Percentiles rank a stretch among this genome's conserved stretches.
phyloP scores from a whole-genome alignment of 163 green algal genomes.

The Prototheca wickerhamii region DNA sequence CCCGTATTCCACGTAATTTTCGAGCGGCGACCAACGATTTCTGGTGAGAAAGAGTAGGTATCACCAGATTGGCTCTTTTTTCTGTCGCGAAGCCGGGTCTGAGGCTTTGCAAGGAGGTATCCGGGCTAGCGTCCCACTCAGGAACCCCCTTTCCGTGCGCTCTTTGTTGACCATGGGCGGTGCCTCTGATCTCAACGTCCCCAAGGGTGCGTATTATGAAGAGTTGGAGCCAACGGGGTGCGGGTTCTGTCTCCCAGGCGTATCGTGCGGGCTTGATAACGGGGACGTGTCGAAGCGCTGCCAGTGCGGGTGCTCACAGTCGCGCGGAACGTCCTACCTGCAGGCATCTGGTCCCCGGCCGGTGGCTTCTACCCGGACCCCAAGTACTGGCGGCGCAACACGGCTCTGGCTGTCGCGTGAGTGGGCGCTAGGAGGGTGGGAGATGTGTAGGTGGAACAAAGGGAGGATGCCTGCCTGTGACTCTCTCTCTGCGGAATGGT shows the following conservation, averaged over 20 bases:
- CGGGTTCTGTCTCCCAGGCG: no score
- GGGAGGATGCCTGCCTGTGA: neutral
- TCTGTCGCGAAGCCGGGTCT: no score
- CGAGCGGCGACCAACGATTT: no score
- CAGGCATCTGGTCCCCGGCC: slow-evolving; percentile 33
- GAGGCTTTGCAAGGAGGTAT: neutral
- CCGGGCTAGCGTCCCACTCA: neutral
- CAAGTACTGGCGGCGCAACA: slow-evolving; percentile 31
- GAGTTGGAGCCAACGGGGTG: neutral
- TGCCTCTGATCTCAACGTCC: slow-evolving; percentile 12
- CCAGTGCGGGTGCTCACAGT: neutral
- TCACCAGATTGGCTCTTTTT: no score
- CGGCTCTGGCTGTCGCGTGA: slow-evolving; percentile 15
- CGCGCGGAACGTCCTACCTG: neutral
- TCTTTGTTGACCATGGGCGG: slow-evolving; percentile 5
- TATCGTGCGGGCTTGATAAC: neutral
- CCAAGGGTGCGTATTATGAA: slow-evolving; percentile 4
- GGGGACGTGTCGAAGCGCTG: neutral
- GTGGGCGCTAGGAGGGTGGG: neutral
- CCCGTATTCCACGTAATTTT: no score
- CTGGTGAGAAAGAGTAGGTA: no score
- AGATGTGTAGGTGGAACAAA: neutral
- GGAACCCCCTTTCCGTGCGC: neutral
- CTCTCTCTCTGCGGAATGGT: neutral
- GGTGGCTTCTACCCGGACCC: slow-evolving; percentile 33